Evolutionary conservation across 1,139 yeast species (phyloP), one percentile per base, ranked within the genome.

Genomic region (Diutina scorzettiae): DNA sequence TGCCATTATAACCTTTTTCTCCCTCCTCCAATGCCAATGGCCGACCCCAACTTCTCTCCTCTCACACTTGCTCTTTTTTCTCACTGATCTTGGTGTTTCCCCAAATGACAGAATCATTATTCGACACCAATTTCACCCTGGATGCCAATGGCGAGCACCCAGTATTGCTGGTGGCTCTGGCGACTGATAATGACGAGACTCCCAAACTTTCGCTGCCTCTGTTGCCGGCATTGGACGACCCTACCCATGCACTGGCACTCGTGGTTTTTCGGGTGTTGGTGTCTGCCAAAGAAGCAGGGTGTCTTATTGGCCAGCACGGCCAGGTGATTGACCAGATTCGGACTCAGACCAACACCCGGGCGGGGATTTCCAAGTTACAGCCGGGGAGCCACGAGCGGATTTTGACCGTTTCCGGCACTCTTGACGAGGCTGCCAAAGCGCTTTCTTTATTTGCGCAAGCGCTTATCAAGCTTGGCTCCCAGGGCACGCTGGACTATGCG

Each of bases 261-360:
- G 23, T 34, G 17, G 39, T 34, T 12, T 34, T 67, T 55, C 70
- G 96, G 50, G 75, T 87, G 2, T 67, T 87, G 37, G 85, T 87
- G 19, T 77, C 93, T 11, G 77, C 93, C 44, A 83, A 82, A 56
- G 96, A 87, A 60, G 89, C 95, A 12, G 96, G 96, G 17, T 83
- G 89, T 48, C 77, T 87, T 48, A 87, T 87, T 53, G 96, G 96
- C 40, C 84, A 83, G 53, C 81, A 78, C 51, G 96, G 96, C 37
- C 70, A 73, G 46, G 84, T 82, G 43, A 87, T 87, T 47, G 84
- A 89, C 45, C 73, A 76, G 29, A 77, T 87, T 43, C 71, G 96
- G 50, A 87, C 77, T 41, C 75, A 73, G 48, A 84, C 93, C 36
- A 76, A 76, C 45, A 89, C 91, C 47, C 84, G 82, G 58, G 95